phyloP scores from a whole-genome alignment of 2,329 filamentous ascomycete genomes.

The Penicillium sp. region DNA sequence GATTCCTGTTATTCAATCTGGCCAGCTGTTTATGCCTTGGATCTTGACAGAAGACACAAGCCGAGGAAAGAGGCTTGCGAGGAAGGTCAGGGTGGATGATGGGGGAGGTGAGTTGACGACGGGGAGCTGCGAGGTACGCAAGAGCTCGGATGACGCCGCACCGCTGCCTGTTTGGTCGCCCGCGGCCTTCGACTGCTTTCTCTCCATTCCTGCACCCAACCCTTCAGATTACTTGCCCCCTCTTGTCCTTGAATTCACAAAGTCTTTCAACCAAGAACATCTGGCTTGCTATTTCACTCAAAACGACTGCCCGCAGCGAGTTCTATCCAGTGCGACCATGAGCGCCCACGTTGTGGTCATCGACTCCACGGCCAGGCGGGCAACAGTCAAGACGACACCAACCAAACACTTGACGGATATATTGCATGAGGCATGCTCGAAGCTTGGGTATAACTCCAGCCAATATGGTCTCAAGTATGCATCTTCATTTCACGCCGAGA shows the following conservation, averaged over 20 bases:
- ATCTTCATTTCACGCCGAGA: neutral
- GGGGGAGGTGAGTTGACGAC: constrained; percentile 26
- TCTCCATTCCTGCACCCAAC: constrained; percentile 23
- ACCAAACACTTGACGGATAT: constrained; percentile 80
- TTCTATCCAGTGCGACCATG: constrained; percentile 53
- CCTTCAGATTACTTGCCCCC: constrained; percentile 1
- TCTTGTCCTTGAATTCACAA: neutral
- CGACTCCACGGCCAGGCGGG: constrained; percentile 71
- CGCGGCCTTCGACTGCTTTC: constrained; percentile 27
- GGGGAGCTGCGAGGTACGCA: constrained; percentile 31
- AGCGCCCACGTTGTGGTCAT: constrained; percentile 86
- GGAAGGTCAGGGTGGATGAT: constrained; percentile 18
- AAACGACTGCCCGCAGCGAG: too few species aligned
- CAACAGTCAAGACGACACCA: constrained; percentile 78
- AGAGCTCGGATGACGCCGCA: constrained; percentile 36
- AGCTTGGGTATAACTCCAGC: constrained; percentile 69
- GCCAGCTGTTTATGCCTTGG: constrained; percentile 4
- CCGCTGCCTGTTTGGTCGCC: constrained; percentile 29
- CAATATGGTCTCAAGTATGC: constrained; percentile 77
- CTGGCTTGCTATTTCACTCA: neutral
- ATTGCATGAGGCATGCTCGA: constrained; percentile 79
- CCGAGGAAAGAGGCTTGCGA: constrained; percentile 10
- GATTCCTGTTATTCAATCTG: constrained; percentile 18
- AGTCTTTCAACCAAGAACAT: neutral
- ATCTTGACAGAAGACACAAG: constrained; percentile 14